phyloP scores from a whole-genome alignment of 2,329 filamentous ascomycete genomes.

The Lanzia echinophila region DNA sequence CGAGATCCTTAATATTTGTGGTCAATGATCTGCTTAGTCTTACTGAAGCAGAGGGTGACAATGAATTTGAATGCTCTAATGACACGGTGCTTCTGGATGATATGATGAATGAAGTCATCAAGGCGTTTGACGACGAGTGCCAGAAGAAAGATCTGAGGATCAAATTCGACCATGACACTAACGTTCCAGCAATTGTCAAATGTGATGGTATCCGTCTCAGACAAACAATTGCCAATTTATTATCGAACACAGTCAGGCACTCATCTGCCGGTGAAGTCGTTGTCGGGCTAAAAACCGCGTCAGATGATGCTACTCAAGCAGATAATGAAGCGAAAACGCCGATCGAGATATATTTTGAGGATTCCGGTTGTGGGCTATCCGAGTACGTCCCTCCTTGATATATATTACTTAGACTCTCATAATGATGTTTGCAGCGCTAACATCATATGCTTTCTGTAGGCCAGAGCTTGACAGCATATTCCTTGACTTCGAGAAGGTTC shows the following conservation, averaged over 20 bases:
- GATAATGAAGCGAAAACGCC: slow-evolving; percentile 9
- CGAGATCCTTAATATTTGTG: slow-evolving; percentile 86
- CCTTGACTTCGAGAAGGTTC: slow-evolving; percentile 53
- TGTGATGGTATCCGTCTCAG: slow-evolving; percentile 17
- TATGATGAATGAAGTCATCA: slow-evolving; percentile 69
- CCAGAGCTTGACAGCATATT: slow-evolving; percentile 50
- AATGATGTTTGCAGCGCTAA: not conserved
- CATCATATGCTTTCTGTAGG: slow-evolving; percentile 53
- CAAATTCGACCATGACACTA: slow-evolving; percentile 10
- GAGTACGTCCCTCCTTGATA: slow-evolving; percentile 5
- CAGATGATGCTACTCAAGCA: slow-evolving; percentile 3
- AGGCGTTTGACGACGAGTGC: slow-evolving; percentile 67
- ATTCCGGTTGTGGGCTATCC: slow-evolving; percentile 17
- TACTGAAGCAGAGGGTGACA: slow-evolving; percentile 80
- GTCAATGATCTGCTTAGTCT: slow-evolving; percentile 88
- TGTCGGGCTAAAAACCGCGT: slow-evolving; percentile 13
- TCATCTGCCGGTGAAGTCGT: slow-evolving; percentile 11
- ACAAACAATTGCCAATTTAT: slow-evolving; percentile 18
- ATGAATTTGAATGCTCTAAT: slow-evolving; percentile 68
- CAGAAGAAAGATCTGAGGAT: slow-evolving; percentile 34
- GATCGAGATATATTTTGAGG: slow-evolving; percentile 19
- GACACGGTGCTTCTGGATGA: slow-evolving; percentile 67
- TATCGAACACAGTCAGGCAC: slow-evolving; percentile 21
- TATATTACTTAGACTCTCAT: not conserved
- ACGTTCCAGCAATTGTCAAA: slow-evolving; percentile 15